Evolutionary conservation across 2,329 filamentous ascomycete genomes (phyloP), one percentile per base, ranked within the genome.

Genomic region (Neurospora crassa): DNA sequence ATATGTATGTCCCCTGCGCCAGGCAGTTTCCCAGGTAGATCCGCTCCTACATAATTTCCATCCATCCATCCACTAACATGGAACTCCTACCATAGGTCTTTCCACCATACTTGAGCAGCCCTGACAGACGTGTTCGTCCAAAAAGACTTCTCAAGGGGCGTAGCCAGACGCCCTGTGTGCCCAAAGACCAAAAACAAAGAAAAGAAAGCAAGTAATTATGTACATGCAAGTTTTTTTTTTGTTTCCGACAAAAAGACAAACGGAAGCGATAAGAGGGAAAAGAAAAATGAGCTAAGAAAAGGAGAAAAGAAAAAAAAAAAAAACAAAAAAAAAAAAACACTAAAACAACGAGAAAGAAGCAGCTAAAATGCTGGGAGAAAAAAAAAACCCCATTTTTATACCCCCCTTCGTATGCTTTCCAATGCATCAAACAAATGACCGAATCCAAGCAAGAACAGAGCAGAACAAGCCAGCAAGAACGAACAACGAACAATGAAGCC

Each of bases 1-100:
- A 42, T 40, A 40, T 12, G 29, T 20, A 40, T 14, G 34, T 20
- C 59, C 68, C 59, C 75, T 76, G 75, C 75, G 14, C 75, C 74
- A 73, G 75, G 75, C 75, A 76, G 75, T 70, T 45, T 20, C 24
- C 34, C 34, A 68, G 16, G 20, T 69, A 47, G 10, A 20, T 47
- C 3, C 8, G 34, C 34, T 59, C 20, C 20, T 42, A 29, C 24
- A 3, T 29, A 40, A 12, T 34, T 67, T 10, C 68, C 71, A 40
- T 41, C 40, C 18, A 29, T 53, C 20, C n/a, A 37, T 8, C 2
- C 4, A 8, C n/a, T n/a, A n/a, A n/a, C n/a, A n/a, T n/a, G n/a
- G n/a, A 11, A 63, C 67, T 47, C 20, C 68, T 47, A 37, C 7
- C 7, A 37, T 37, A 24, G 34, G 29, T 42, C 34, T 11, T 42